Base-by-base conservation (phyloP, 2,329 filamentous ascomycete species). In the Grosmannia penicillata region DNA sequence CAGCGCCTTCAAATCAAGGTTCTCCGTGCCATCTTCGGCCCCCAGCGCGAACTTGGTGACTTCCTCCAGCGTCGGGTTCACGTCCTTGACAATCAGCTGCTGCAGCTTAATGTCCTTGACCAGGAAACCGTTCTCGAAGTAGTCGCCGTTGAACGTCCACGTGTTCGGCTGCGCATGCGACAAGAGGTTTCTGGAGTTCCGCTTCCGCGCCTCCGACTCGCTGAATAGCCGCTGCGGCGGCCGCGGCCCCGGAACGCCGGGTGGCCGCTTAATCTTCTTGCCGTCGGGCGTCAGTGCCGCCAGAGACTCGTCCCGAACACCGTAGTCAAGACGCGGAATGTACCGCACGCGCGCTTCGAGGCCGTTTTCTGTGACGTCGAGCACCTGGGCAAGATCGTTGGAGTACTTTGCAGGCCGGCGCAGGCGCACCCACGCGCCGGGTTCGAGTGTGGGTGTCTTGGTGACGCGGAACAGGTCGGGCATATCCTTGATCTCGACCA, bases 401-500 rank as follows among this genome's bases (percentile, higher is more conserved):
- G 75, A 74, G 58, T 98, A 93, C 54, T 87, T 82, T 32, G 78
- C 70, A 3, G 77, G 78, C 38, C 83, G 75, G 55, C 77, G 79
- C 46, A 96, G 76, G 46, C 91, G 84, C 37, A 96, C 89, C 72
- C 91, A 98, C 27, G 85, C 85, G 46, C 89, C 89, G 9, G 81
- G 82, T 49, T 91, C 77, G 25, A 98, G 66, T 21, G 78, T 77
- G 34, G 86, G 82, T 3, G 82, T 89, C 62, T 94, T 94, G 43
- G 76, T 78, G 22, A 93, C 84, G 37, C 86, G 77, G 15, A 98
- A 68, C n/a, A 98, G 71, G 58, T 96, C 91, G 2, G 91, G 89
- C 78, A 95, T 94, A 59, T 98, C 91, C 57, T 93, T 93, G 51
- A 96, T 86, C 35, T 91, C 84, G 30, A 98, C 85, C 37, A 96